These are phyloP conservation scores for Escallonia rubra DNA, from an alignment of 129 eudicot genomes.

Conservation along the genomic window DNA sequence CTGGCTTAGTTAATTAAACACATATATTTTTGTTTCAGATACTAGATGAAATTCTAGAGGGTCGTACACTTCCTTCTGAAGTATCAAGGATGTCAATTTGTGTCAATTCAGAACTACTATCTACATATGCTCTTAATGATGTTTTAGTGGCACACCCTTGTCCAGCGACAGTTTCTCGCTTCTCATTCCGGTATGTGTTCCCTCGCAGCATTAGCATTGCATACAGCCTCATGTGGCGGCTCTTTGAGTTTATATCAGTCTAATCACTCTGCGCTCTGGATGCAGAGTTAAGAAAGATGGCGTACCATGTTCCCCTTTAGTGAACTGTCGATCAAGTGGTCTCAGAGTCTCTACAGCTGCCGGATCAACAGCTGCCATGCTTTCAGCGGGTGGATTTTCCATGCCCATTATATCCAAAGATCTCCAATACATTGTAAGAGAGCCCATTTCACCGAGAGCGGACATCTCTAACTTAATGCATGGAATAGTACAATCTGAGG, in stretches of 20 bases:
- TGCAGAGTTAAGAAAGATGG: constrained; percentile 47
- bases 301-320: constrained; percentile 30
- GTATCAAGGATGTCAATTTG: constrained; percentile 66
- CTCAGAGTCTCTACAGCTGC: constrained; percentile 87
- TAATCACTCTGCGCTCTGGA: neutral
- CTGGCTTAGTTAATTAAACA: neutral
- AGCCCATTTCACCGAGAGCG: constrained; percentile 49
- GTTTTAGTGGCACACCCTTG: constrained; percentile 69
- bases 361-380: constrained; percentile 97
- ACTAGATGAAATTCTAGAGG: constrained; percentile 66
- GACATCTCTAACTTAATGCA: constrained; percentile 42
- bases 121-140: constrained; percentile 76
- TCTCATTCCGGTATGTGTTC: constrained; percentile 69
- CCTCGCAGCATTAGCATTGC: neutral
- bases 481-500: constrained; percentile 43
- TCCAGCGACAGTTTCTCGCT: constrained; percentile 87
- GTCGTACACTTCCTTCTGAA: constrained; percentile 46
- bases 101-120: constrained; percentile 48
- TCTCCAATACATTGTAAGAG: constrained; percentile 87
- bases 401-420: constrained; percentile 81
- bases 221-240: neutral
- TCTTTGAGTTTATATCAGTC: constrained; percentile 2
- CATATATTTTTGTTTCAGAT: constrained; percentile 29
- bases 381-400: constrained; percentile 72
- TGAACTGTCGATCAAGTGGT: constrained; percentile 84